Percentiles rank a stretch among this genome's conserved stretches.
phyloP scores from a whole-genome alignment of 441 rosid species.

The Arabidopsis lyrata region DNA sequence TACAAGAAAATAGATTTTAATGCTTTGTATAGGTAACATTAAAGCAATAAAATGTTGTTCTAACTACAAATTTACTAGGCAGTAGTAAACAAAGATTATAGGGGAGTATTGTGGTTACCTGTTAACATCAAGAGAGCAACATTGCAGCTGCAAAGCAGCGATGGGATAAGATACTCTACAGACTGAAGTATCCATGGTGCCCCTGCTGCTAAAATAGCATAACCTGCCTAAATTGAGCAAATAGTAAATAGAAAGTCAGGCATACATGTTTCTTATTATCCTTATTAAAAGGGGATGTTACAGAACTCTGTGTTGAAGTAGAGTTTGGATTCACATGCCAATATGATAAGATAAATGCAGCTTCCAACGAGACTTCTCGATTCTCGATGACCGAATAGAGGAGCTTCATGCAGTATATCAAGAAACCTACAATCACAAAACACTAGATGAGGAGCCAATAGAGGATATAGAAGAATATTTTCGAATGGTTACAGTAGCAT shows the following conservation, averaged over 20 bases:
- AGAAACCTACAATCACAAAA: conserved; percentile 62
- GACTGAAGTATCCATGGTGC: conserved; percentile 71
- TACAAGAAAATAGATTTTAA: not conserved
- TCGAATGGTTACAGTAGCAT: not conserved
- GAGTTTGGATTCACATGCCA: conserved; percentile 58
- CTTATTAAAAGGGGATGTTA: not conserved
- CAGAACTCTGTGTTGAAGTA: conserved; percentile 4
- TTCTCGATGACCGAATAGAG: conserved; percentile 83
- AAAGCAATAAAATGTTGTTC: conserved; percentile 5
- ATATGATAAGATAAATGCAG: conserved; percentile 65
- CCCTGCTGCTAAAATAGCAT: conserved; percentile 73
- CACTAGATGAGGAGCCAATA: conserved; percentile 17
- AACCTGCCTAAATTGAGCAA: conserved; percentile 68
- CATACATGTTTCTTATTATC: not conserved
- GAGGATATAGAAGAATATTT: not conserved
- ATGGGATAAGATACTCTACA: conserved; percentile 53
- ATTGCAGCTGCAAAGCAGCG: conserved; percentile 81
- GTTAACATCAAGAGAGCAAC: conserved; percentile 75
- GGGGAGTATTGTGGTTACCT: conserved; percentile 49
- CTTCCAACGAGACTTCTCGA: conserved; percentile 79
- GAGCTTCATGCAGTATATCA: conserved; percentile 94
- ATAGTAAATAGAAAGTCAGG: conserved; percentile 17
- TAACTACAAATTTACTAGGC: conserved; percentile 17
- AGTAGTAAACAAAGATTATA: conserved; percentile 14
- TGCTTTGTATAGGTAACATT: not conserved